Evolutionary conservation across 2,329 filamentous ascomycete species (phyloP), one percentile per base, ranked within the genome.

Genomic region (Polytolypa hystricis): DNA sequence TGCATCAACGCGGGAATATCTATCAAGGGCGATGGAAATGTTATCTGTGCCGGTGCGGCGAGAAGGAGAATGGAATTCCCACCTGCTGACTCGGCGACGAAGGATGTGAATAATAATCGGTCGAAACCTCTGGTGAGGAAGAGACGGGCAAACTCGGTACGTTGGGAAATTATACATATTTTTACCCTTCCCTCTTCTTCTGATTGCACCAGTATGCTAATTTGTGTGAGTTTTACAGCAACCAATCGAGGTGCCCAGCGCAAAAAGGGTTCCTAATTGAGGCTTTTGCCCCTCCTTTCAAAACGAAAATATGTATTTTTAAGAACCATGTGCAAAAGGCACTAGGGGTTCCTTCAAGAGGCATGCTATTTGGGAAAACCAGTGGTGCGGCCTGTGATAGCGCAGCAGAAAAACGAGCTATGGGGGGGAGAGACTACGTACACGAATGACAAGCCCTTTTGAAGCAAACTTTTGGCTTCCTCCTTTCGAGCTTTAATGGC

Each of bases 1-100:
- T 47, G 49, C 18, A 41, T 60, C 31, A 48, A 52, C 17, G 42
- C 52, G 1, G 56, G 54, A 1, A 44, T 59, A 7, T 47, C 37
- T n/a, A 39, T 60, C 15, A 46, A 47, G 17, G 55, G 56, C 5
- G 43, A 35, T 19, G 35, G 42, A 23, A 59, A 58, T 36, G 37
- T 47, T 6, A 43, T 58, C 8, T 53, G 48, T 30, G 37, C 42
- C 48, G 48, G n/a, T n/a, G 21, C 16, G 19, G 15, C 21, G 17
- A 17, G n/a, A 14, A 31, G 20, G 29, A 33, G 19, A 10, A 10
- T 12, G 15, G 30, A 9, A 11, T 27, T 27, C 11, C 10, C 25
- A 8, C 25, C 26, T 16, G 23, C 10, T 28, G 20, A 38, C 35
- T 17, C 30, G 34, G 25, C 6, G n/a, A 11, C 16, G 32, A 14